Evolutionary conservation across 805 yeast species (phyloP).

Genomic region (Yueomyces sinensis): DNA sequence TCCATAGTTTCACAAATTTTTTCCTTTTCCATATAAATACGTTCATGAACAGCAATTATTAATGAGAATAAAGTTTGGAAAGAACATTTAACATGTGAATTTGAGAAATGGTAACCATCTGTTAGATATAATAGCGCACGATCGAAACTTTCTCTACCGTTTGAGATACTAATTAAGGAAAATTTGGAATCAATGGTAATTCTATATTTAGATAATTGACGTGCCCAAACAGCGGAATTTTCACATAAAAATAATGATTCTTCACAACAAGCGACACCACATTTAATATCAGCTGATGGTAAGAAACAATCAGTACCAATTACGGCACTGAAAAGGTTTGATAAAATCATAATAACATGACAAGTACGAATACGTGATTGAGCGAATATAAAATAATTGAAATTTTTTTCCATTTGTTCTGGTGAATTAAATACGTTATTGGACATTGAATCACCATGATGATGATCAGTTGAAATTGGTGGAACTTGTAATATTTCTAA

Average conservation of each 20-base stretch:
- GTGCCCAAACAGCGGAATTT: constrained; percentile 38
- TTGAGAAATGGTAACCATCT: constrained; percentile 22
- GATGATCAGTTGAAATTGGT: constrained; percentile 29
- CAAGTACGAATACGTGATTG: constrained; percentile 74
- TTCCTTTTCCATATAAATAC: constrained; percentile 38
- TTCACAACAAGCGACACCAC: constrained; percentile 52
- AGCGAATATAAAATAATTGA: constrained; percentile 43
- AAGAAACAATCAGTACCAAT: constrained; percentile 31
- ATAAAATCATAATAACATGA: constrained; percentile 47
- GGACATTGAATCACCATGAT: constrained; percentile 33
- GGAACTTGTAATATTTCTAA: constrained; percentile 33
- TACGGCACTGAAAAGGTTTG: constrained; percentile 39
- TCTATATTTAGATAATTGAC: constrained; percentile 24
- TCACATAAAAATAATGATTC: constrained; percentile 50
- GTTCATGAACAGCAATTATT: constrained; percentile 54
- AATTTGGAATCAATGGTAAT: constrained; percentile 37
- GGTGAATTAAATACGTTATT: constrained; percentile 20
- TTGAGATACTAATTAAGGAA: constrained; percentile 42
- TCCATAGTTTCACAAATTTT: constrained; percentile 25
- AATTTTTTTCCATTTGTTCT: constrained; percentile 23
- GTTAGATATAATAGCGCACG: constrained; percentile 34
- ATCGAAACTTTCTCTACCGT: constrained; percentile 35
- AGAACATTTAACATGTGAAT: background rate
- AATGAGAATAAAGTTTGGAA: constrained; percentile 35
- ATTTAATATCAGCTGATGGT: constrained; percentile 36